Evolutionary conservation across 2,329 filamentous ascomycete genomes (phyloP), one percentile per base, ranked within the genome.

Genomic region (Monosporascus sp.): DNA sequence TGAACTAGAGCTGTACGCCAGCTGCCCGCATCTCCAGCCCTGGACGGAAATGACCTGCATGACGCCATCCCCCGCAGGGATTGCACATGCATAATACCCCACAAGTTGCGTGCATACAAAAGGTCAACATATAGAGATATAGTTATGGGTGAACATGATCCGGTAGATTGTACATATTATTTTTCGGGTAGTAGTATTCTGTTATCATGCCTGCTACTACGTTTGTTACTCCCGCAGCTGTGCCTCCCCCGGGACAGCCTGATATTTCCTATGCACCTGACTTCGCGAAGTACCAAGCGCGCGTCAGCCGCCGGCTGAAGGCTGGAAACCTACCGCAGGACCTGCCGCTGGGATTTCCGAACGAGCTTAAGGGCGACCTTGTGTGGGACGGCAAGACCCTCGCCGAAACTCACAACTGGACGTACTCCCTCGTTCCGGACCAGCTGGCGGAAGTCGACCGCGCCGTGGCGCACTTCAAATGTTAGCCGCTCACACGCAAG

Each of bases 181-280:
- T 24, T 20, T 19, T 19, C 22, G 17, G 22, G 8, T 16, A 43
- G 37, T 14, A 14, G 40, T n/a, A 17, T 14, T 43, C 22, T 43
- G 19, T 43, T 20, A 43, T 43, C 27, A 56, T 59, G 52, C 40
- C 50, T 5, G 61, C 63, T 19, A 48, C 58, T 16, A 64, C 61
- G 7, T 61, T 59, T 16, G 56, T 62, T 9, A 61, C 63, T 20
- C 60, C 61, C n/a, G 43, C 56, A n/a, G 59, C 62, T 7, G 48
- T 56, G 8, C 54, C 54, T n/a, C 64, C 72, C 2, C 69, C 69
- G 1, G 74, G 75, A 22, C 81, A 84, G 59, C 82, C 83, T 0
- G 82, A 85, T 58, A 86, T 85, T 52, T 68, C 68, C 1, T 86
- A 85, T 62, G 70, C 75, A 1, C 82, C 83, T 0, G 71, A 84